Base-by-base conservation (phyloP, 1,284 basidiomycete species). In the Pyrrhoderma lamaoense region DNA sequence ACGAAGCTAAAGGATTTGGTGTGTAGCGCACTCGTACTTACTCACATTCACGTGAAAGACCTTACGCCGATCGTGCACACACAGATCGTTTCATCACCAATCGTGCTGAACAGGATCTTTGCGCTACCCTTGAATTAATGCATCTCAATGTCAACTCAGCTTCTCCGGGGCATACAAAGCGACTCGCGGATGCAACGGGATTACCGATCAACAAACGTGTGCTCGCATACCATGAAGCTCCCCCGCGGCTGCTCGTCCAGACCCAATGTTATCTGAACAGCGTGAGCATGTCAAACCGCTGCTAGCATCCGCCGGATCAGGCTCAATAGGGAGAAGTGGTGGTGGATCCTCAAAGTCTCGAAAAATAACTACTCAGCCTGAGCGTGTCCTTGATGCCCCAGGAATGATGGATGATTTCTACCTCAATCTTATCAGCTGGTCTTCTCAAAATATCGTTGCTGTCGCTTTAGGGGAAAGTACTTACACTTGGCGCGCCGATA, bases 331-430 rank as follows among this genome's bases (percentile, higher is more conserved):
- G 0, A 74, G 79, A 0, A 80, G 79, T 4, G 76, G 79, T 2
- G 71, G 61, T 7, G 47, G 77, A 0, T 69, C 72, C 0, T 80
- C 83, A 0, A 89, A 90, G 60, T 67, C 77, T 1, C 77, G 93
- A 8, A 85, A 86, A 59, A 88, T 96, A 53, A 76, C 89, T 0
- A 92, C 83, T 0, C 84, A 81, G 55, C 93, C 87, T 0, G 91
- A 96, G 61, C 79, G 92, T 21, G 92, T 97, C 2, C 76, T 99
- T 9, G 96, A 99, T 62, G 96, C 96, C 0, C 93, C 94, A 0
- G 92, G 90, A 1, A 88, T 97, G 73, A 79, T 89, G 3, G 93
- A 98, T 60, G 96, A 99, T 68, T 99, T 96, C 67, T 99, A 99
- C 66, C 82, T 97, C 61, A 99, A 99, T 65, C 74, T 99, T 34